A percentile compares a stretch with the other conserved stretches of the same genome.
These are phyloP conservation scores for Gregarina niphandrodes DNA, from an alignment of 169 alveolate genomes.

Conservation along the genomic window DNA sequence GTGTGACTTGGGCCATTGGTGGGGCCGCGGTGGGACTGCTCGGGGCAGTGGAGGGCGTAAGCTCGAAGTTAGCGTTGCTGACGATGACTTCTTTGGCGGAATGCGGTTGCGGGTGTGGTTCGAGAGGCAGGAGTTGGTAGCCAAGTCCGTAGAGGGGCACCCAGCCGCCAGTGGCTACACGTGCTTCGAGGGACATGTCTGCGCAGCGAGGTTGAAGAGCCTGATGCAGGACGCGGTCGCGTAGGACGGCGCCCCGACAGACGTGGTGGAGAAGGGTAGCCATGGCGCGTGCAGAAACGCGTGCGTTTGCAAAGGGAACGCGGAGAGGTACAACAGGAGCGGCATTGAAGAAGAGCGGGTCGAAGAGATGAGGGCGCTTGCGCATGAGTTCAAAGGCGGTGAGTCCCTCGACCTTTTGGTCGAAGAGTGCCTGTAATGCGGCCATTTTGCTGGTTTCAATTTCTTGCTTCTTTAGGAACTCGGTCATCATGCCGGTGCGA, in stretches of 20 bases:
- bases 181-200: conserved; percentile 27
- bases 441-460: background rate
- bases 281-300: conserved; percentile 26
- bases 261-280: conserved; percentile 11
- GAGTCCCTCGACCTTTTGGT: conserved; percentile 2
- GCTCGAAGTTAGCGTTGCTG: background rate
- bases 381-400: conserved; percentile 21
- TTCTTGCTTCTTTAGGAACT: background rate
- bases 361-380: conserved; percentile 28
- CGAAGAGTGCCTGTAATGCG: conserved; percentile 1
- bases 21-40: no score
- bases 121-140: conserved; percentile 22
- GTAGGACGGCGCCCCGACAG: conserved; percentile 3
- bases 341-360: conserved; percentile 29
- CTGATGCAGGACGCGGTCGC: conserved; percentile 4
- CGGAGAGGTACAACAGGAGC: conserved; percentile 15
- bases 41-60: conserved; percentile 1
- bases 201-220: conserved; percentile 8
- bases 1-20: no score
- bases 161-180: conserved; percentile 29
- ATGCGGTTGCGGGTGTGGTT: conserved; percentile 5
- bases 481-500: conserved; percentile 1
- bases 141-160: conserved; percentile 31
- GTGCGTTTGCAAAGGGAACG: conserved; percentile 31
- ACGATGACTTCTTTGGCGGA: background rate